These are phyloP conservation scores for Kodamaea laetipori DNA, from an alignment of 805 yeast species.

Conservation along the genomic window DNA sequence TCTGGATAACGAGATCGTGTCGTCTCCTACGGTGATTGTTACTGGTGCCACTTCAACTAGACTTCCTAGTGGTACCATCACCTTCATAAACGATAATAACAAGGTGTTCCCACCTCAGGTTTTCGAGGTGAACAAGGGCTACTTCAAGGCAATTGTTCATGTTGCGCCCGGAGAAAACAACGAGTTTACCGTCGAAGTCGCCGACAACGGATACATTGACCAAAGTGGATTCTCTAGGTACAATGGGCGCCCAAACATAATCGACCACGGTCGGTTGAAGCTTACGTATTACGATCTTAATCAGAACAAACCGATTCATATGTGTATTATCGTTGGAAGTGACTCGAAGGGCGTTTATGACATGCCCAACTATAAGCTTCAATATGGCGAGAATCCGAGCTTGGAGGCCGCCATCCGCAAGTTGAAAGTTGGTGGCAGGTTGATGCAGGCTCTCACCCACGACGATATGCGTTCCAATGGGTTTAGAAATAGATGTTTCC, in stretches of 20 bases:
- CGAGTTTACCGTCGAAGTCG: conserved; percentile 50
- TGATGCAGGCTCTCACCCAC: conserved; percentile 89
- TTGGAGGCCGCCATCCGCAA: conserved; percentile 72
- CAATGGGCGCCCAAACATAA: conserved; percentile 18
- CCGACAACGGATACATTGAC: conserved; percentile 39
- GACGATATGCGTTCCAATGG: conserved; percentile 85
- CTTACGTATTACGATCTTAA: conserved; percentile 48
- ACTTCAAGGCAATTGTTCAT: conserved; percentile 75
- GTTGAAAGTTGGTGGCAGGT: conserved; percentile 76
- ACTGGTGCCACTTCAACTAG: conserved; percentile 29
- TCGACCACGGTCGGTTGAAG: conserved; percentile 27
- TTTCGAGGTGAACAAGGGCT: conserved; percentile 67
- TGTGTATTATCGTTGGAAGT: conserved; percentile 72
- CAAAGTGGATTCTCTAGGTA: conserved; percentile 28
- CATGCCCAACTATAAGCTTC: conserved; percentile 53
- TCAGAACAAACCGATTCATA: conserved; percentile 75
- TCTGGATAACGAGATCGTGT: conserved; percentile 37
- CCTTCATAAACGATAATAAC: conserved; percentile 35
- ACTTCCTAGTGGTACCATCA: conserved; percentile 28
- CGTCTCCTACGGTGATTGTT: conserved; percentile 42
- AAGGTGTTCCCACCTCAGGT: conserved; percentile 64
- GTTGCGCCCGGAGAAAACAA: conserved; percentile 58
- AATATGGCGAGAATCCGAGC: conserved; percentile 60
- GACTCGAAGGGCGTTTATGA: conserved; percentile 77
- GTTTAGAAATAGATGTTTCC: conserved; percentile 76